Evolutionary conservation across 768 basidiomycete genomes (phyloP).

Genomic region (Mrakia hoshinonis): DNA sequence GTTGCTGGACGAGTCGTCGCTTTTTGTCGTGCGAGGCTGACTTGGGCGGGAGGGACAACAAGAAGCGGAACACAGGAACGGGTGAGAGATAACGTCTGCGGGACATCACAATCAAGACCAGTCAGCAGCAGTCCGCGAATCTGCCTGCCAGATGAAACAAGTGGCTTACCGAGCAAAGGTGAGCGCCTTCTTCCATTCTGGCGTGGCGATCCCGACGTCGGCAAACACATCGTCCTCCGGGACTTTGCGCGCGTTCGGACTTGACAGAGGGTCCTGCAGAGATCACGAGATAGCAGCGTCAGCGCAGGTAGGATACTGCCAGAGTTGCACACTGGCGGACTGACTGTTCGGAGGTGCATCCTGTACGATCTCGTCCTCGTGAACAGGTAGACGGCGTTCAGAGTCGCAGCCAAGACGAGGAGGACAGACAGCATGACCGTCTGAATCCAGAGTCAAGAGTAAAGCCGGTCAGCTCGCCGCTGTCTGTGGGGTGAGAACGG

Average conservation of each 20-base stretch:
- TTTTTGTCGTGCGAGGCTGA: neutral
- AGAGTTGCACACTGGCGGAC: neutral
- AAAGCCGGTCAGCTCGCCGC: neutral
- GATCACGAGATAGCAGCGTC: neutral
- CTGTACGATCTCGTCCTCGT: conserved; percentile 21
- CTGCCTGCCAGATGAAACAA: neutral
- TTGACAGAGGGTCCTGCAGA: conserved; percentile 23
- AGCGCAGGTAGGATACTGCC: neutral
- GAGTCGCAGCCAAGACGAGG: conserved; percentile 8
- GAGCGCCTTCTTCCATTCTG: neutral
- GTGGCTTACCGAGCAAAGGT: neutral
- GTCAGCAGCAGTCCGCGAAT: neutral
- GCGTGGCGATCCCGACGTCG: neutral
- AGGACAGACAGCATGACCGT: conserved; percentile 19
- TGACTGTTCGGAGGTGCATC: conserved; percentile 20
- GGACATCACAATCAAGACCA: neutral
- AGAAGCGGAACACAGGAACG: conserved; percentile 12
- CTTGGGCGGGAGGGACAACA: conserved; percentile 23
- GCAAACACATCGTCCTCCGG: conserved; percentile 20
- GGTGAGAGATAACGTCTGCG: conserved; percentile 21
- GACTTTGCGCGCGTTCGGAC: conserved; percentile 25
- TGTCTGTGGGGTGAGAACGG: neutral
- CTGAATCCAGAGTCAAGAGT: neutral
- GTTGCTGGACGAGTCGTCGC: conserved; percentile 9
- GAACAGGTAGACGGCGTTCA: conserved; percentile 28